Base-by-base conservation (phyloP, 495 filamentous ascomycete species). In the Evernia prunastri region DNA sequence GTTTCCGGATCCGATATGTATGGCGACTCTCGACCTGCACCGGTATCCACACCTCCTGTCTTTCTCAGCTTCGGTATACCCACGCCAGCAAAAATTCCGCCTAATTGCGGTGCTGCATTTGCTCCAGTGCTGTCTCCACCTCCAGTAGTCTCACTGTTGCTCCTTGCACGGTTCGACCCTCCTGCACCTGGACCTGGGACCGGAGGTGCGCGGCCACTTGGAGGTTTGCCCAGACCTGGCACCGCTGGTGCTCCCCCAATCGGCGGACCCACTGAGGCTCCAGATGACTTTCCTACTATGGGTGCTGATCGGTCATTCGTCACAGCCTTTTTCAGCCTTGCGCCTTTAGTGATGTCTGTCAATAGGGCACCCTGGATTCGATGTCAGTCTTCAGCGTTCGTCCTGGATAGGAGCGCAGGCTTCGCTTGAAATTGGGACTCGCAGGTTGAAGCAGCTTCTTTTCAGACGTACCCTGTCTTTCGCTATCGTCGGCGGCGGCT, bases 301-400 rank as follows among this genome's bases (percentile, higher is more conserved):
- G 94, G 94, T 20, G 91, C 92, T 47, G 92, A 97, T 75, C 94
- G 86, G 77, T 98, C 94, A 75, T 98, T 97, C 63, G 91, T 95
- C 35, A 92, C 89, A 15, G 91, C 77, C 77, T 96, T 96, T 79
- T 89, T 96, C 51, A 98, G 79, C 45, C 63, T 75, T 65, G 80
- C 79, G 45, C 95, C 94, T 79, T 96, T 96, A 58, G 80, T 78
- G 67, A 98, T 98, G 77, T 97, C 93, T 69, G 81, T 79, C 33
- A 97, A 84, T n/a, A 98, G 80, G 29, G 92, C 92, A 67, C 89
- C 87, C 93, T 97, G 71, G 11, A 13, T 29, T 10, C 54, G 23
- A 79, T 75, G 63, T 63, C 56, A 51, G 57, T 9, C 2, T 33
- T 54, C 51, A 54, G 29, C 29, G 29, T n/a, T 20, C 12, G 17